phyloP scores from a whole-genome alignment of 78 protist genomes.

The Trichosphaerium sp. region DNA sequence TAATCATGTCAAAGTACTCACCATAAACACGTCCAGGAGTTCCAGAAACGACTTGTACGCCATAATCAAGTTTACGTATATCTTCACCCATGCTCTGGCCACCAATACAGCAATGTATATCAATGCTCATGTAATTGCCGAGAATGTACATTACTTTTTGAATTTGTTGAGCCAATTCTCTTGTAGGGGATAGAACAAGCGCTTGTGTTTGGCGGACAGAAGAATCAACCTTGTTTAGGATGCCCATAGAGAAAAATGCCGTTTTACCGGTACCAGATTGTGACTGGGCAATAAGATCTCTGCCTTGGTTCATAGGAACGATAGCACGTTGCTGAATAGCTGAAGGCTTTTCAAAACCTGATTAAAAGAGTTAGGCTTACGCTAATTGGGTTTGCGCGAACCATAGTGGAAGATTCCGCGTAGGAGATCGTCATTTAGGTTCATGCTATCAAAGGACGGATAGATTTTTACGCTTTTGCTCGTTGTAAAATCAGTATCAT shows the following conservation, averaged over 20 bases:
- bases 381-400: not conserved
- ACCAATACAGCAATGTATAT: constrained; percentile 86
- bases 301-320: constrained; percentile 83
- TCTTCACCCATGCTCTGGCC: constrained; percentile 85
- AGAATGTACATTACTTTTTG: constrained; percentile 71
- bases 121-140: constrained; percentile 81
- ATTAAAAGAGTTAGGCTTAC: not conserved
- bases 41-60: constrained; percentile 87
- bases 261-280: constrained; percentile 98
- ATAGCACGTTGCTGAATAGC: constrained; percentile 97
- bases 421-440: constrained; percentile 70
- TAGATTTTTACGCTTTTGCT: constrained; percentile 46
- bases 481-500: too few species aligned
- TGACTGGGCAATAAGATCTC: constrained; percentile 98
- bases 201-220: constrained; percentile 72
- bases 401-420: constrained; percentile 91
- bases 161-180: constrained; percentile 95
- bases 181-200: constrained; percentile 90
- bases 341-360: constrained; percentile 93
- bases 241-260: constrained; percentile 79
- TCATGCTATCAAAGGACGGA: constrained; percentile 81
- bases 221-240: constrained; percentile 72
- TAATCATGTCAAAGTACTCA: not conserved
- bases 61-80: constrained; percentile 59
- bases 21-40: constrained; percentile 93